Evolutionary conservation across 192 early-diverging fungal genomes (phyloP), one percentile per base, ranked within the genome.

Genomic region (Coemansia sp.): DNA sequence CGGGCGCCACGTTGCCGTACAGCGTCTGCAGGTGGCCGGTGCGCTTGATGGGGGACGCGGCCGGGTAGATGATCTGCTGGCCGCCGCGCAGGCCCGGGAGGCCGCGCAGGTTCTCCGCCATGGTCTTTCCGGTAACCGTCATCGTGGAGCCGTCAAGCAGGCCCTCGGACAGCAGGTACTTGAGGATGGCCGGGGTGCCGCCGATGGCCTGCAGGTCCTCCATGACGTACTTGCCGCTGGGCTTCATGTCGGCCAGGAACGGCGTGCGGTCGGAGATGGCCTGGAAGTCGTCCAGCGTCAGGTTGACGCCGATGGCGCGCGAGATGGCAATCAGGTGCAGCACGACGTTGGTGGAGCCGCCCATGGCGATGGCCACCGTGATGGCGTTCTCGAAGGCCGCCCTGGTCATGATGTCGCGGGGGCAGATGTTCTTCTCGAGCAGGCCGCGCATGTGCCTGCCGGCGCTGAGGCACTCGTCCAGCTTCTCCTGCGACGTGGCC

Each of bases 141-240:
- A 99, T 80, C 13, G 80, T 80, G 70, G 93, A 89, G 49, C 94
- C 94, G 65, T 96, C 78, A 35, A 99, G 79, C 42, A 88, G 59
- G 15, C 91, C 89, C 61, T 97, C 84, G 21, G 86, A 72, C 56
- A 96, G 61, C 12, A 99, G 85, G 75, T 92, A 96, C 81, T 97
- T 97, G 61, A 97, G 81, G 47, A 99, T 86, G 42, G 93, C 86
- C 13, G 97, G 97, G 0, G 91, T 93, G 60, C 97, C 97, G 49
- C 97, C 97, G 53, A 96, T 86, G 8, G 68, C 59, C 65, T 93
- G 91, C 33, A 99, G 65, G 69, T 99, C 95, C 65, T 91, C 97
- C 91, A 99, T 97, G 12, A 99, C 95, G 66, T 93, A 97, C 70
- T 94, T 91, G 58, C 97, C 97, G 79, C 89, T 90, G 53, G 97